Evolutionary conservation across 441 rosid species (phyloP), one percentile per base, ranked within the genome.

Genomic region (Jatropha multifida): DNA sequence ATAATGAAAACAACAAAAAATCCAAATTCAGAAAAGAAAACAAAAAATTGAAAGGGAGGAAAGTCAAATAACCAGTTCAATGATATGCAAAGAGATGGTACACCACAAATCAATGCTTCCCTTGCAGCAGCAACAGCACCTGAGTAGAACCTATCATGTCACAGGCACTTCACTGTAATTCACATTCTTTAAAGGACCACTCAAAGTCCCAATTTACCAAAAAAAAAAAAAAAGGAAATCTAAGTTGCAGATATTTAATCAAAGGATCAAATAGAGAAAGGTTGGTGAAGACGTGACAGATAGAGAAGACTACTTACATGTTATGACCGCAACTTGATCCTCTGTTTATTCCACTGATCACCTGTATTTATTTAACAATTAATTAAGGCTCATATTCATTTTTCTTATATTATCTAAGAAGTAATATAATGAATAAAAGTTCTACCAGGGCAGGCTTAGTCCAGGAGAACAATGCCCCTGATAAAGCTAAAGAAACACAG

Each of bases 401-500:
- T 2, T 46, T 41, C 15, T 55, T 37, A 8, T 54, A 65, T 65
- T 10, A 23, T 32, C 27, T 74, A 15, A 40, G 5, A 51, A 49
- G 26, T 27, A 9, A 17, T 0, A 62, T 32, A 7, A 20, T 15
- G 17, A n/a, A 26, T 2, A 41, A 74, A 62, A 69, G 69, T 51
- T 12, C 2, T 58, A 94, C 98, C 97, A 92, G 81, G 48, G 83
- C 44, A 77, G 97, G 98, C 86, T 90, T 92, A 52, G 92, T 83
- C 96, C 96, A 90, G 55, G 94, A 86, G 75, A 94, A 94, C 23
- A 94, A 83, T 18, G 92, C 90, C 56, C 97, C 97, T 1, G 98
- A 92, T 85, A 94, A 85, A 17, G 94, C 94, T 74, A 94, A 80
- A 2, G 98, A 90, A 65, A 92, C 92, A 74, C 97, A 94, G 82